phyloP scores from a whole-genome alignment of 164 flowering plant genomes.

The Stephania japonica region DNA sequence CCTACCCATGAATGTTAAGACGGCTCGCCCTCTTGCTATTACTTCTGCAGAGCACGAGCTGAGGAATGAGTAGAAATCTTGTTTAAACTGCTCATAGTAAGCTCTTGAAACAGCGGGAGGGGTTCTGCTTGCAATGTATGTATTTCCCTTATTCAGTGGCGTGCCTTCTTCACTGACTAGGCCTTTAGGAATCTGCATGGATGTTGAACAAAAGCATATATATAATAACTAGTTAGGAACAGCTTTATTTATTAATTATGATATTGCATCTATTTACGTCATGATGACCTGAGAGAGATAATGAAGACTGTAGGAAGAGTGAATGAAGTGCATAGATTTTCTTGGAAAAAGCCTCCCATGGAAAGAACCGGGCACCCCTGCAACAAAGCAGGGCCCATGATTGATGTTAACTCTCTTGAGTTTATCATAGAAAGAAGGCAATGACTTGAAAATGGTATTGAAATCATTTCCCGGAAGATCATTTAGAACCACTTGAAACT shows the following conservation, averaged over 20 bases:
- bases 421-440: conserved; percentile 27
- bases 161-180: conserved; percentile 12
- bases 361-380: conserved; percentile 57
- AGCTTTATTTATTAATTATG: neutral
- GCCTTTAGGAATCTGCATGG: conserved; percentile 42
- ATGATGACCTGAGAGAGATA: conserved; percentile 58
- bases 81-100: conserved; percentile 39
- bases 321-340: conserved; percentile 44
- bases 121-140: conserved; percentile 38
- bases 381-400: conserved; percentile 31
- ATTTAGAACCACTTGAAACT: conserved; percentile 39
- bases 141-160: conserved; percentile 36
- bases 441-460: conserved; percentile 41
- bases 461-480: conserved; percentile 74
- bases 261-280: neutral
- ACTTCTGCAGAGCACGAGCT: conserved; percentile 43
- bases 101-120: conserved; percentile 32
- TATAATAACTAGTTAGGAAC: no score
- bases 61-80: conserved; percentile 41
- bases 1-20: conserved; percentile 44
- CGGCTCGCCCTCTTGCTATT: conserved; percentile 43
- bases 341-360: conserved; percentile 51
- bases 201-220: neutral
- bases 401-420: conserved; percentile 21
- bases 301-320: conserved; percentile 55